Percentiles rank a stretch among this genome's conserved stretches.
Evolutionary conservation across 257 asterid genomes (phyloP).

Genomic region (Solanum appendiculatum): DNA sequence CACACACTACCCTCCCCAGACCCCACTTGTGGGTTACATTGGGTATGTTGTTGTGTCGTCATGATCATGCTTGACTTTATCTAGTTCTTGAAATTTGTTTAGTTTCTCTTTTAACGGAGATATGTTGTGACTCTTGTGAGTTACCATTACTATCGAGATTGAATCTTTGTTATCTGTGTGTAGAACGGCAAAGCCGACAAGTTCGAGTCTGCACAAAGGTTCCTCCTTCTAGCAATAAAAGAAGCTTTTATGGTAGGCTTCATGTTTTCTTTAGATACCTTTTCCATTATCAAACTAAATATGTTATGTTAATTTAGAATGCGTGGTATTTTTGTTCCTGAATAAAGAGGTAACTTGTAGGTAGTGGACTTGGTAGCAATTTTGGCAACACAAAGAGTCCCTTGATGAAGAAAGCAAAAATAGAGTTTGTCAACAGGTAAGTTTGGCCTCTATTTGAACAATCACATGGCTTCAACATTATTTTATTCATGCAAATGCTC

Average conservation of each 20-base stretch:
- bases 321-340: not conserved
- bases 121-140: not conserved
- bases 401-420: conserved; percentile 88
- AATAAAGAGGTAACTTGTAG: conserved; percentile 6
- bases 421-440: conserved; percentile 73
- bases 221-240: conserved; percentile 77
- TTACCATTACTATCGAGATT: not conserved
- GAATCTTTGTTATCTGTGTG: conserved; percentile 4
- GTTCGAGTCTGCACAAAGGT: conserved; percentile 64
- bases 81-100: not conserved
- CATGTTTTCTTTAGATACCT: conserved; percentile 2
- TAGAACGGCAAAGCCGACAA: conserved; percentile 76
- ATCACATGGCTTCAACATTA: not conserved
- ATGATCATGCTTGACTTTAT: not conserved
- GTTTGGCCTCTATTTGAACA: not conserved
- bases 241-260: conserved; percentile 62
- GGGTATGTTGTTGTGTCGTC: not conserved
- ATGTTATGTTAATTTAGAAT: not conserved
- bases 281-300: not conserved
- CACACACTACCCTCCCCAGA: not conserved
- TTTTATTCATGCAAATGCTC: not conserved
- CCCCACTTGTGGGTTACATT: not conserved
- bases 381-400: conserved; percentile 62
- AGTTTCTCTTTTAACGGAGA: not conserved
- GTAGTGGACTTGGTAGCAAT: conserved; percentile 29